Percentiles rank a stretch among this genome's conserved stretches.
These are phyloP conservation scores for Candida verbasci DNA, from an alignment of 805 yeast genomes.

Conservation along the genomic window DNA sequence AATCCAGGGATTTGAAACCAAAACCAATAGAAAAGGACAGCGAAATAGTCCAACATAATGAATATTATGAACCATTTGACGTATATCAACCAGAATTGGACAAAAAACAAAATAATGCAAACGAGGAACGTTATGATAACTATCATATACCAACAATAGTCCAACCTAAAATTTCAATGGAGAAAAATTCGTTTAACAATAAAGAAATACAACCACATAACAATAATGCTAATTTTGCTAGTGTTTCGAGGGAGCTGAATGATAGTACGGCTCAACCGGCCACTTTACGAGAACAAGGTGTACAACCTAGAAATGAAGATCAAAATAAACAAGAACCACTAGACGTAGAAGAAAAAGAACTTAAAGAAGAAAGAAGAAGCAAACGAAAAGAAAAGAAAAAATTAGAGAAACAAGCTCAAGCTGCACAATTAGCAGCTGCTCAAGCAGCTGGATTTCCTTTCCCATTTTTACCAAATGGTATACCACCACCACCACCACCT, in stretches of 20 bases:
- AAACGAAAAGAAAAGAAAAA: conserved; percentile 9
- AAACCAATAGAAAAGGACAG: not conserved
- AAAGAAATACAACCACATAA: too few relatives aligned
- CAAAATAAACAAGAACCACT: conserved; percentile 51
- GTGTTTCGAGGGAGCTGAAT: too few relatives aligned
- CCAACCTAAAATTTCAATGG: not conserved
- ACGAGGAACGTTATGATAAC: conserved; percentile 22
- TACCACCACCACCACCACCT: conserved; percentile 6
- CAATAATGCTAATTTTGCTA: too few relatives aligned
- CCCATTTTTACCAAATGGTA: conserved; percentile 7
- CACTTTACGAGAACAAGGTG: not conserved
- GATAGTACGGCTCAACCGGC: too few relatives aligned
- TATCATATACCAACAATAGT: conserved; percentile 9
- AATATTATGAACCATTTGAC: conserved; percentile 22
- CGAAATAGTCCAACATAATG: not conserved
- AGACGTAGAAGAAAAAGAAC: conserved; percentile 64
- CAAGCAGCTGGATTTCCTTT: conserved; percentile 12
- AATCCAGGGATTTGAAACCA: not conserved
- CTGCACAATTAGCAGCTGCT: conserved; percentile 12
- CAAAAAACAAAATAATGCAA: not conserved
- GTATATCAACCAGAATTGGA: conserved; percentile 17
- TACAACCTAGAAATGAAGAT: not conserved
- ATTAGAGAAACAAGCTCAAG: conserved; percentile 8
- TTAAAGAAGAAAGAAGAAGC: conserved; percentile 47
- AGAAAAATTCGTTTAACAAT: not conserved